These are phyloP conservation scores for Sisymbrium altissimum DNA, from an alignment of 345 rosid species.

Conservation along the genomic window DNA sequence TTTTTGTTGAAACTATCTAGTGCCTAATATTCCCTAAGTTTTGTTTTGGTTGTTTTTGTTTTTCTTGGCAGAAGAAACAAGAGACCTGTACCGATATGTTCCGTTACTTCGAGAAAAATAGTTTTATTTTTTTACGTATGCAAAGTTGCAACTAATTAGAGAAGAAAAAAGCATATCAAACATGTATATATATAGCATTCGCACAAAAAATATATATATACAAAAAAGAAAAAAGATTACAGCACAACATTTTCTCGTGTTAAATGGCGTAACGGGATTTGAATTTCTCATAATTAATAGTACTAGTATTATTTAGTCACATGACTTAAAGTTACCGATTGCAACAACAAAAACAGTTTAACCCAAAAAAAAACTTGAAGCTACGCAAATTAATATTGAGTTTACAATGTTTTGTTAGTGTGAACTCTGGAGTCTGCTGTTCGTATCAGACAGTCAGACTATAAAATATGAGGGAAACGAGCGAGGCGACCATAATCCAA, in stretches of 20 bases:
- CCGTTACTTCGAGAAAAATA: background rate
- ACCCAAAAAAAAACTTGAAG: background rate
- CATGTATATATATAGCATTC: too few relatives aligned
- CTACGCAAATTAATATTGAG: background rate
- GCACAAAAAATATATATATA: background rate
- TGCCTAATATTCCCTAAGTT: slow-evolving; percentile 13
- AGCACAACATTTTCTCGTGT: background rate
- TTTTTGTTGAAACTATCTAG: background rate
- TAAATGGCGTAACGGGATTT: too few relatives aligned
- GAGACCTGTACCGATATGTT: slow-evolving; percentile 5
- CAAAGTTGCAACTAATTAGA: background rate
- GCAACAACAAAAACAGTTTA: background rate
- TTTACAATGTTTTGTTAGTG: background rate
- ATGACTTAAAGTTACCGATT: background rate
- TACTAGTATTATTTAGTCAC: too few relatives aligned
- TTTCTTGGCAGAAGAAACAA: background rate
- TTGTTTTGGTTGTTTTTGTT: background rate
- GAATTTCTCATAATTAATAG: background rate
- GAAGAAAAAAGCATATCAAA: background rate
- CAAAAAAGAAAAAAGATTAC: background rate
- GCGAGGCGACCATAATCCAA: background rate
- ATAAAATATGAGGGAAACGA: background rate
- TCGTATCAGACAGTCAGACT: background rate
- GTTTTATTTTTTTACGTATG: background rate
- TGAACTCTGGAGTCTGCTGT: slow-evolving; percentile 4